Base-by-base conservation (phyloP, 148 eudicot genomes). In the Camellia lanceoleosa region DNA sequence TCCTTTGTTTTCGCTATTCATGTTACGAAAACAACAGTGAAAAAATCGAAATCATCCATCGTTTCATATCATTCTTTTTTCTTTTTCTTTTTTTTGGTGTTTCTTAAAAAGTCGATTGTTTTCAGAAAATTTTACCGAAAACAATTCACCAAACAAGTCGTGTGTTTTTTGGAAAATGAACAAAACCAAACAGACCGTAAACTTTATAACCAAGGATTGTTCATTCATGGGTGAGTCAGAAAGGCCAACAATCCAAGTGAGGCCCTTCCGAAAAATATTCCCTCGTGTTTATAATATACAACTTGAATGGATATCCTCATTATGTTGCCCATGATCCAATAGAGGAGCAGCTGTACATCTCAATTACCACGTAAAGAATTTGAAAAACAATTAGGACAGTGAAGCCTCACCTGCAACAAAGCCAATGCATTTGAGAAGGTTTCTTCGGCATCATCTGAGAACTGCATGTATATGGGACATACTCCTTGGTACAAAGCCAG, bases 401-500 rank as follows among this genome's bases (percentile, higher is more conserved):
- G 79, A 73, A 63, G 79, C 64, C 86, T 81, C 73, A 93, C 97
- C 90, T 90, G 83, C 83, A 94, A 85, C 68, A 89, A 55, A 68
- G 78, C 73, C 71, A 91, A 78, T 51, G 97, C 92, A 58, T 90
- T 85, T 74, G 87, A 78, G 84, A 94, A 93, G 38, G 95, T 91
- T 75, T 89, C 93, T 81, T 94, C 97, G 19, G 98, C 95, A 86
- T 93, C 94, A 63, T 85, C 88, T 11, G 92, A 91, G 86, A 94
- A 94, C 72, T 91, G 82, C 80, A 94, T 86, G 86, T 88, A 82
- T 80, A 94, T 85, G 79, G 97, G 95, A 83, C 97, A 91, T 69
- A 94, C 97, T 41, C 98, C 98, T 82, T 94, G 98, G 85, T 94
- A 94, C 70, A 93, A 83, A 58, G 98, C 98, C 88, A 94, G 87